Evolutionary conservation across 805 yeast genomes (phyloP).

Genomic region (Metschnikowia henanensis): DNA sequence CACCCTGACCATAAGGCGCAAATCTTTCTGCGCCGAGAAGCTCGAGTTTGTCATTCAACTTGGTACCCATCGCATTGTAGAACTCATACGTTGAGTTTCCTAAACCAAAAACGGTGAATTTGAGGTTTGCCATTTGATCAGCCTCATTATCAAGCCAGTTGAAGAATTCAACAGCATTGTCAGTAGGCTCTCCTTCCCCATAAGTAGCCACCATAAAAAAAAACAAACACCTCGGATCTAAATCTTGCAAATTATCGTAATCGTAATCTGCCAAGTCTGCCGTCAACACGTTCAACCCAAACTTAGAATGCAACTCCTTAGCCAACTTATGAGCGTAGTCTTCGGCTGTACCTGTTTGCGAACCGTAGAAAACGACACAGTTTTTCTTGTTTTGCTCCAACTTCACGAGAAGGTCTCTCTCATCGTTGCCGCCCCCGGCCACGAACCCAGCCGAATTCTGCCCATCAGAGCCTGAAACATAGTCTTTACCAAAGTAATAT

Average conservation of each 20-base stretch:
- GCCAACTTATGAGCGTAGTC: slow-evolving; percentile 91
- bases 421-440: slow-evolving; percentile 31
- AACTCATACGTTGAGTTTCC: slow-evolving; percentile 96
- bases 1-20: slow-evolving; percentile 87
- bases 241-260: slow-evolving; percentile 67
- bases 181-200: slow-evolving; percentile 99
- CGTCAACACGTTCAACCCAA: slow-evolving; percentile 78
- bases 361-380: slow-evolving; percentile 81
- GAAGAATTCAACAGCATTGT: slow-evolving; percentile 81
- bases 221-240: slow-evolving; percentile 55
- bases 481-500: slow-evolving; percentile 67
- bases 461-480: slow-evolving; percentile 39
- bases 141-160: slow-evolving; percentile 60
- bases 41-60: slow-evolving; percentile 49
- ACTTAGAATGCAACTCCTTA: slow-evolving; percentile 81
- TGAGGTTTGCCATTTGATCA: slow-evolving; percentile 54
- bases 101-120: slow-evolving; percentile 80
- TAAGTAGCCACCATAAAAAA: slow-evolving; percentile 84
- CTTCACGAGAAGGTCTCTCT: slow-evolving; percentile 58
- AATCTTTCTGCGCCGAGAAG: slow-evolving; percentile 71
- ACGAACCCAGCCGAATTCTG: slow-evolving; percentile 31
- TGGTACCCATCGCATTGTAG: slow-evolving; percentile 79
- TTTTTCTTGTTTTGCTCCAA: slow-evolving; percentile 66
- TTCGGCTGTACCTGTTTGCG: slow-evolving; percentile 99
- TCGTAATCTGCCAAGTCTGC: slow-evolving; percentile 91